phyloP scores from a whole-genome alignment of 306 rosid genomes.

The Trifolium repens region DNA sequence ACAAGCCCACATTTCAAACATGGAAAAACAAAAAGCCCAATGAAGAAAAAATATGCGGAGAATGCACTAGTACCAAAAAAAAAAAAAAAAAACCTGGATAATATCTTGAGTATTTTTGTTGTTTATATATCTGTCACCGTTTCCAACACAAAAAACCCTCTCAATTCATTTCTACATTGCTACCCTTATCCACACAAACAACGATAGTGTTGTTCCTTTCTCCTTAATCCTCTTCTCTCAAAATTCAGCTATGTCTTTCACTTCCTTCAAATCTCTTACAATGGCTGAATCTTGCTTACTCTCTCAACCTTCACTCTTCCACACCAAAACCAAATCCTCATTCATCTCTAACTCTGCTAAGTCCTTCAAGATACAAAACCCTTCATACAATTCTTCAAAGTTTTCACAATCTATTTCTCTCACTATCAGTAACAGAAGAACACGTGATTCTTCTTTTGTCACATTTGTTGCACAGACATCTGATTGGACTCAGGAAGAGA shows the following conservation, averaged over 20 bases:
- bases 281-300: slow-evolving; percentile 62
- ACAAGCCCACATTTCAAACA: too few species aligned
- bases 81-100: not conserved
- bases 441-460: slow-evolving; percentile 52
- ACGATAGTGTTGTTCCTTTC: slow-evolving; percentile 34
- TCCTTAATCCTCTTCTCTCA: slow-evolving; percentile 3
- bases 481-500: slow-evolving; percentile 78
- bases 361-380: slow-evolving; percentile 53
- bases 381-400: slow-evolving; percentile 46
- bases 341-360: slow-evolving; percentile 52
- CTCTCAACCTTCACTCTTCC: slow-evolving; percentile 59
- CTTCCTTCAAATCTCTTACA: slow-evolving; percentile 58
- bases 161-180: not conserved
- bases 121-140: not conserved
- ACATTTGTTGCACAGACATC: slow-evolving; percentile 76
- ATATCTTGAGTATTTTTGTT: not conserved
- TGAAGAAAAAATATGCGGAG: not conserved
- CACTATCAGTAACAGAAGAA: slow-evolving; percentile 14
- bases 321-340: slow-evolving; percentile 48
- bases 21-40: not conserved
- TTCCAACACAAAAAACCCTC: slow-evolving; percentile 18
- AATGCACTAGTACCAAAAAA: not conserved
- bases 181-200: slow-evolving; percentile 54
- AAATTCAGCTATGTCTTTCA: slow-evolving; percentile 49
- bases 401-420: slow-evolving; percentile 44